Evolutionary conservation across 2,329 filamentous ascomycete genomes (phyloP).

Genomic region (Incumbomyces lentus): DNA sequence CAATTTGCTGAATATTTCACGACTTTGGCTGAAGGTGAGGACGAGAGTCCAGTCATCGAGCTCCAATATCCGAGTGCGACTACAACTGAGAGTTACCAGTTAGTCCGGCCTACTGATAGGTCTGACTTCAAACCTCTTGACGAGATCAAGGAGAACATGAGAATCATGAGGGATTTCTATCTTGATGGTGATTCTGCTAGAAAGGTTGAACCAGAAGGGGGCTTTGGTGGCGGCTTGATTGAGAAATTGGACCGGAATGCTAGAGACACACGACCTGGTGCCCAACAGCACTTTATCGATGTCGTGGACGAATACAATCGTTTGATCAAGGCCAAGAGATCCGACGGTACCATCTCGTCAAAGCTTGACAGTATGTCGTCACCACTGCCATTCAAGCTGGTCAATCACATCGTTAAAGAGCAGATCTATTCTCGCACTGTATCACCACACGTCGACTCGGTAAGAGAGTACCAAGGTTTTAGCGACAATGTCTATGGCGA

Average conservation of each 20-base stretch:
- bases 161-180: conserved; percentile 64
- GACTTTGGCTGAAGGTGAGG: conserved; percentile 41
- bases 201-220: conserved; percentile 58
- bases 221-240: conserved; percentile 52
- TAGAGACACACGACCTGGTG: conserved; percentile 42
- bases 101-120: conserved; percentile 69
- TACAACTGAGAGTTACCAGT: conserved; percentile 60
- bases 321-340: conserved; percentile 53
- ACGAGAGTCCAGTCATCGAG: conserved; percentile 42
- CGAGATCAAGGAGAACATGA: conserved; percentile 61
- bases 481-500: conserved; percentile 94
- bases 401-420: conserved; percentile 63
- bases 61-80: conserved; percentile 75
- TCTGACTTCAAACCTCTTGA: conserved; percentile 52
- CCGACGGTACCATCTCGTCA: conserved; percentile 60
- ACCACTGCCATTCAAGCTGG: conserved; percentile 58
- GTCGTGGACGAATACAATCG: conserved; percentile 70
- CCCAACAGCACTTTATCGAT: conserved; percentile 57
- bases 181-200: conserved; percentile 59
- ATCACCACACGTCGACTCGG: conserved; percentile 72
- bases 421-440: conserved; percentile 91
- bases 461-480: conserved; percentile 78
- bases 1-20: conserved; percentile 23
- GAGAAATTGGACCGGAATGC: conserved; percentile 67
- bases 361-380: conserved; percentile 57